phyloP scores from a whole-genome alignment of 2,329 filamentous ascomycete genomes.

The Aspergillus aculeatinus region DNA sequence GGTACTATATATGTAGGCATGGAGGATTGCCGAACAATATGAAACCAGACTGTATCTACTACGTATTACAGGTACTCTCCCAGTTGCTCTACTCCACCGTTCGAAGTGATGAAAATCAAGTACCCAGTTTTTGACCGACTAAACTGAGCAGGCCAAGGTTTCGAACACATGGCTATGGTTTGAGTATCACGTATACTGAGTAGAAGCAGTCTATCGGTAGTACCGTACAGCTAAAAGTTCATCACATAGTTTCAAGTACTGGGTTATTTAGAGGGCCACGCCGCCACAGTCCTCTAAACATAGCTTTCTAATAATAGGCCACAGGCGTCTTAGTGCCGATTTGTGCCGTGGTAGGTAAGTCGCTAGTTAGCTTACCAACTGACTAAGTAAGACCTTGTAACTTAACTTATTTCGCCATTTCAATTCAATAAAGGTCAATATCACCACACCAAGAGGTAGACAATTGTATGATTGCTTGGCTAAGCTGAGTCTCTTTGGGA shows the following conservation, averaged over 20 bases:
- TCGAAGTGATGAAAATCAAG: background rate
- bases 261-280: background rate
- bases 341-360: background rate
- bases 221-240: background rate
- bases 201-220: no score
- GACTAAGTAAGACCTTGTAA: background rate
- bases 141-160: background rate
- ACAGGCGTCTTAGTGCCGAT: background rate
- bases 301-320: constrained; percentile 9
- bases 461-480: no score
- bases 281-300: constrained; percentile 2
- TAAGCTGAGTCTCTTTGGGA: no score
- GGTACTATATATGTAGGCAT: background rate
- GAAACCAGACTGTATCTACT: background rate
- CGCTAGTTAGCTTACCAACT: background rate
- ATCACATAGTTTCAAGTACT: background rate
- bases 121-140: background rate
- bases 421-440: no score
- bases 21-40: background rate
- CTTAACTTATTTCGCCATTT: no score
- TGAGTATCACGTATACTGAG: background rate
- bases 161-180: constrained; percentile 3
- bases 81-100: background rate
- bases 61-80: background rate
- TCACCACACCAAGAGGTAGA: no score